Conservation (phyloP, 2,329 filamentous ascomycete genomes). For the Apiospora rasikravindrae region DNA sequence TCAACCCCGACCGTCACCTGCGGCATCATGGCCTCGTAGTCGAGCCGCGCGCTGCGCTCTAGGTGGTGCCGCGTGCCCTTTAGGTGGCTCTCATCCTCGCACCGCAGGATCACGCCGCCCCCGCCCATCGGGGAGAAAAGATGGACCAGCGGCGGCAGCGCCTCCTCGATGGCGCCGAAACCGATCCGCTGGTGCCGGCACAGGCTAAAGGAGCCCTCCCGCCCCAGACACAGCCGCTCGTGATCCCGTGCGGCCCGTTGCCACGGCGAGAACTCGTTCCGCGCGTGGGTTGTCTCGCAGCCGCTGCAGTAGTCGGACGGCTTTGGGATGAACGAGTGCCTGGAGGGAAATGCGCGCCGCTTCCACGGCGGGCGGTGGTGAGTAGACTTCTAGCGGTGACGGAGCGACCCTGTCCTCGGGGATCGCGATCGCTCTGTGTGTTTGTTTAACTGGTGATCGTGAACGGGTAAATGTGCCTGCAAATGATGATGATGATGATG, state of each 20-base stretch:
- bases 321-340: slow-evolving; percentile 11
- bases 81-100: slow-evolving; percentile 20
- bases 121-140: neutral
- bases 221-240: slow-evolving; percentile 16
- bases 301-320: slow-evolving; percentile 13
- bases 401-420: neutral
- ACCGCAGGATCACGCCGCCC: slow-evolving; percentile 16
- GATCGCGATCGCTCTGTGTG: neutral
- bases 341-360: neutral
- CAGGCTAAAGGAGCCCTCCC: slow-evolving; percentile 17
- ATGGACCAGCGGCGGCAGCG: neutral
- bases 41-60: neutral
- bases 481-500: neutral
- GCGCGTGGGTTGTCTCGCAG: slow-evolving; percentile 3
- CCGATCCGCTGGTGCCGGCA: slow-evolving; percentile 16
- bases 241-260: neutral
- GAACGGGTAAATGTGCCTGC: neutral
- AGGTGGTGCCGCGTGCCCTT: slow-evolving; percentile 19
- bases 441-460: neutral
- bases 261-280: slow-evolving; percentile 12
- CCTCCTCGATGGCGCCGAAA: slow-evolving; percentile 13
- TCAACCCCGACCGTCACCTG: slow-evolving; percentile 15
- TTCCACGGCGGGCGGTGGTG: neutral
- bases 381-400: neutral
- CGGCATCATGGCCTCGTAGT: slow-evolving; percentile 19